Evolutionary conservation across 768 basidiomycete species (phyloP).

Genomic region (Phylloporus arenicola): DNA sequence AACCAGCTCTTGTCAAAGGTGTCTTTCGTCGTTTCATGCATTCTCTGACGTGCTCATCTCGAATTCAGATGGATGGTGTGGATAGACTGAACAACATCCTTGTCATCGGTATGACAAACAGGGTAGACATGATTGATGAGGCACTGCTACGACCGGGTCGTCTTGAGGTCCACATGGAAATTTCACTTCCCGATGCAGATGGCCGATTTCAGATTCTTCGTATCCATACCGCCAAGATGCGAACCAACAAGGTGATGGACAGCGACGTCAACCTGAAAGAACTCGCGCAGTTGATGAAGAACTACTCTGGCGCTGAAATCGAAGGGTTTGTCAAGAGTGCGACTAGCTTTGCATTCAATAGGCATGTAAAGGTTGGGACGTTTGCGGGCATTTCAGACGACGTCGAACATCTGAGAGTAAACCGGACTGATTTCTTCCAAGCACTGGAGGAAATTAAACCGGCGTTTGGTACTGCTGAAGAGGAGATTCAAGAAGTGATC

Average conservation of each 20-base stretch:
- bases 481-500: slow-evolving; percentile 87
- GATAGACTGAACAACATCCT: slow-evolving; percentile 98
- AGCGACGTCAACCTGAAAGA: slow-evolving; percentile 75
- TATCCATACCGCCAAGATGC: slow-evolving; percentile 96
- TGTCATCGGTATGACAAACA: slow-evolving; percentile 99
- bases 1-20: slow-evolving; percentile 98
- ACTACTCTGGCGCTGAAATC: slow-evolving; percentile 97
- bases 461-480: slow-evolving; percentile 96
- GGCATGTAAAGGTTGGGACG: slow-evolving; percentile 97
- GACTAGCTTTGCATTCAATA: slow-evolving; percentile 94
- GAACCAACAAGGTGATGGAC: slow-evolving; percentile 86
- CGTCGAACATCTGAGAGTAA: slow-evolving; percentile 88
- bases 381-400: slow-evolving; percentile 96
- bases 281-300: slow-evolving; percentile 83
- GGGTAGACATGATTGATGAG: slow-evolving; percentile 98
- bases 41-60: slow-evolving; percentile 8
- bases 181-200: slow-evolving; percentile 90
- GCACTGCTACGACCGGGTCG: slow-evolving; percentile 95
- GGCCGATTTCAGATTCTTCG: slow-evolving; percentile 90
- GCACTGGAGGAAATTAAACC: slow-evolving; percentile 94
- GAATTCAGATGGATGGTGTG: slow-evolving; percentile 91
- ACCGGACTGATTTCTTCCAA: slow-evolving; percentile 77
- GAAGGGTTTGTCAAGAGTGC: slow-evolving; percentile 96
- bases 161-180: slow-evolving; percentile 99
- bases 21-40: neutral